phyloP scores from a whole-genome alignment of 2,329 filamentous ascomycete genomes.

The Cladosporium sp. region DNA sequence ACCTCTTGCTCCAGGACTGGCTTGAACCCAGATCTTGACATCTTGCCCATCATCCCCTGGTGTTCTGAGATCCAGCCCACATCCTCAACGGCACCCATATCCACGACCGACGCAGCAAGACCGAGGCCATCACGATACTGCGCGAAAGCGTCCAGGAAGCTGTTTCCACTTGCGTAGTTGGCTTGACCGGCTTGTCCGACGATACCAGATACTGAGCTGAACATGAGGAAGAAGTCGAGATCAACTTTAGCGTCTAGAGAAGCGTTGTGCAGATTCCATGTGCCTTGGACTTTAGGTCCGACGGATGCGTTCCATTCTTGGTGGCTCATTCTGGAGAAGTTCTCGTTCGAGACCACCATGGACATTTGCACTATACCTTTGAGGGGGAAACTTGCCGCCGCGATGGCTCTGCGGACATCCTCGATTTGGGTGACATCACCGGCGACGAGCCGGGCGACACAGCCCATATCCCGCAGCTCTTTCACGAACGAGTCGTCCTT shows the following conservation, averaged over 20 bases:
- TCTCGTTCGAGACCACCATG: slow-evolving; percentile 23
- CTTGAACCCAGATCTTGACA: not conserved
- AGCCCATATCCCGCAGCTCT: too few species aligned
- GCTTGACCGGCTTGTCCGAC: slow-evolving; percentile 23
- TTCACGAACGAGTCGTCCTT: too few species aligned
- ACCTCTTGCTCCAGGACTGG: too few species aligned
- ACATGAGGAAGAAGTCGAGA: slow-evolving; percentile 31
- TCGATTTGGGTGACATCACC: not conserved
- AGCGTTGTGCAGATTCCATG: slow-evolving; percentile 22
- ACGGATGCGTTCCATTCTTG: slow-evolving; percentile 16
- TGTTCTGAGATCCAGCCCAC: too few species aligned
- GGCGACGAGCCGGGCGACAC: too few species aligned
- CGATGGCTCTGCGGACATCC: not conserved
- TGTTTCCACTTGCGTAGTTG: slow-evolving; percentile 22
- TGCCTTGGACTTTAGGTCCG: slow-evolving; percentile 27
- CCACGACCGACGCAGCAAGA: slow-evolving; percentile 23
- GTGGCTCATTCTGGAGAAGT: not conserved
- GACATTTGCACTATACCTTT: slow-evolving; percentile 27
- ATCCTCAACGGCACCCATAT: slow-evolving; percentile 21
- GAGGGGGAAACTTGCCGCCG: not conserved
- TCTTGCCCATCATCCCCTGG: too few species aligned
- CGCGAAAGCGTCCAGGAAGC: slow-evolving; percentile 25
- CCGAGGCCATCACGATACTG: slow-evolving; percentile 23
- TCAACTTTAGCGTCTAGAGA: slow-evolving; percentile 11
- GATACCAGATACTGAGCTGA: slow-evolving; percentile 22